Evolutionary conservation across 768 basidiomycete genomes (phyloP).

Genomic region (Leccinum variicolor): DNA sequence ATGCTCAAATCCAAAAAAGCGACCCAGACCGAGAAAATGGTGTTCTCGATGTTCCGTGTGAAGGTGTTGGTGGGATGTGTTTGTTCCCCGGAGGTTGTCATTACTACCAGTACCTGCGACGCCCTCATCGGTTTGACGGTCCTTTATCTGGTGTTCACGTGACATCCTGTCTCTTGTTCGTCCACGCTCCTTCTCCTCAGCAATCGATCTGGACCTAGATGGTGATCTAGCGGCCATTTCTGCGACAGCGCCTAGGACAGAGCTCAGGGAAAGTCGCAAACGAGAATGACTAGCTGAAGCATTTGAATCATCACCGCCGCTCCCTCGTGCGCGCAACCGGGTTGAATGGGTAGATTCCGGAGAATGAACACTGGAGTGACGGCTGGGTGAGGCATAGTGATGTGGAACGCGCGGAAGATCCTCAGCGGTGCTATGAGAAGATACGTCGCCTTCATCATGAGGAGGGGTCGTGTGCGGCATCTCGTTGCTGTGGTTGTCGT

Average conservation of each 20-base stretch:
- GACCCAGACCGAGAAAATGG: conserved; percentile 36
- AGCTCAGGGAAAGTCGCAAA: conserved; percentile 16
- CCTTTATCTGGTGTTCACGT: background rate
- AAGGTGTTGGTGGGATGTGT: background rate
- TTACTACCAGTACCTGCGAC: background rate
- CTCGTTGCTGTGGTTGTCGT: background rate
- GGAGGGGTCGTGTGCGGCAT: background rate
- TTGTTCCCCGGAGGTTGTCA: background rate
- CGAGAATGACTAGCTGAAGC: conserved; percentile 9
- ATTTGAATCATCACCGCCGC: background rate
- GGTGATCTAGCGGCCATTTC: conserved; percentile 16
- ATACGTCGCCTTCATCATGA: conserved; percentile 1
- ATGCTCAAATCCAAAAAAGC: conserved; percentile 18
- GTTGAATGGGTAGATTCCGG: background rate
- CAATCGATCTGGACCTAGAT: conserved; percentile 23
- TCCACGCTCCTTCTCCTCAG: conserved; percentile 31
- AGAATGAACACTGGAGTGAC: background rate
- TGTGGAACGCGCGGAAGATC: background rate
- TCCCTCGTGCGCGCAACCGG: background rate
- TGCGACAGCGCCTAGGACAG: conserved; percentile 18
- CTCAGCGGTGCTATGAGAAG: conserved; percentile 36
- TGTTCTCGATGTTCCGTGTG: conserved; percentile 12
- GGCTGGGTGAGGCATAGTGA: background rate
- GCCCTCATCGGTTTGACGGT: background rate
- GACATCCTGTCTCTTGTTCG: conserved; percentile 16